Conservation (phyloP, 768 basidiomycete species). For the Lentinus tigrinus region DNA sequence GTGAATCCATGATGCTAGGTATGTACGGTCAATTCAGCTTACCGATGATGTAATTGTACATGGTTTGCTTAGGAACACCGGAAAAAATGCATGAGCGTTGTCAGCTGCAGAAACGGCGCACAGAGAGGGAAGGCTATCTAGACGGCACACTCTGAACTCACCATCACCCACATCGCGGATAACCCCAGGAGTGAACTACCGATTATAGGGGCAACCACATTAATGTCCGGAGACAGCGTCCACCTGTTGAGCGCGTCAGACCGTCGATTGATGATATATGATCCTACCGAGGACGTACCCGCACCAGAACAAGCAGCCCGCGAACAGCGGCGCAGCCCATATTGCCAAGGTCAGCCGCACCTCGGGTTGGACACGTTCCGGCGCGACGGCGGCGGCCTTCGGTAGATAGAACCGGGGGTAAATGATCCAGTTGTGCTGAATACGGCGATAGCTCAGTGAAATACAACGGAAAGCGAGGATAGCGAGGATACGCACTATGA, state of each 20-base stretch:
- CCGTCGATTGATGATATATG: no score
- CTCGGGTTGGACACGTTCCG: conserved; percentile 59
- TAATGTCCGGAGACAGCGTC: conserved; percentile 54
- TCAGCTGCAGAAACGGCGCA: no score
- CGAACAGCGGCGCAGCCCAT: conserved; percentile 50
- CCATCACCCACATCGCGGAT: conserved; percentile 47
- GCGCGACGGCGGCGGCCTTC: conserved; percentile 33
- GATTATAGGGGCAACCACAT: conserved; percentile 52
- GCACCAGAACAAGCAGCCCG: conserved; percentile 65
- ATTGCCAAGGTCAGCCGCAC: conserved; percentile 50
- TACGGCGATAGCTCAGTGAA: not conserved
- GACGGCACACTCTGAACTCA: conserved; percentile 15
- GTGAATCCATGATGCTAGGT: not conserved
- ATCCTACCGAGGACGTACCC: no score
- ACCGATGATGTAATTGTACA: conserved; percentile 60
- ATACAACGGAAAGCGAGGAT: not conserved
- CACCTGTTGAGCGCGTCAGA: conserved; percentile 32
- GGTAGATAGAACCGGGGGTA: conserved; percentile 44
- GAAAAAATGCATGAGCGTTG: not conserved
- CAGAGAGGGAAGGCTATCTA: not conserved
- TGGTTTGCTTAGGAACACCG: conserved; percentile 39
- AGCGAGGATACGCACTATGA: conserved; percentile 34
- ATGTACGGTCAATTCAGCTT: no score
- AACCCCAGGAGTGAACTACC: conserved; percentile 53
- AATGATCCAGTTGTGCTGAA: conserved; percentile 43